These are phyloP conservation scores for Calendula officinalis DNA, from an alignment of 129 eudicot species.

Conservation along the genomic window DNA sequence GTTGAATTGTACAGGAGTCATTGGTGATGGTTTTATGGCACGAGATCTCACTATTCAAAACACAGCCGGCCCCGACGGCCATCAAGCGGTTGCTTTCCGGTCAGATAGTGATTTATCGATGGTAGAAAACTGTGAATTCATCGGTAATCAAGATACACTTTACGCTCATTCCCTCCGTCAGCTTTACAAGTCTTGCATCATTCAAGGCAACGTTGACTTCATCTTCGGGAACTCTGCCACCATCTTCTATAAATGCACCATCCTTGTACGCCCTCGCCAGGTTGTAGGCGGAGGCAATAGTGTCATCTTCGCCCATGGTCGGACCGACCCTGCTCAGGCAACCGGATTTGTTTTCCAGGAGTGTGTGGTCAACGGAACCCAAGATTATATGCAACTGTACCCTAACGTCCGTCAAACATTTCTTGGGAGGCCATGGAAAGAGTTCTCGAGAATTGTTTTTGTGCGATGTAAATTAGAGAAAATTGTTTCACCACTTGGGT, in stretches of 20 bases:
- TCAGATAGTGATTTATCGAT: slow-evolving; percentile 51
- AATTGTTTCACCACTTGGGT: slow-evolving; percentile 40
- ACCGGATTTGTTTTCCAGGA: slow-evolving; percentile 46
- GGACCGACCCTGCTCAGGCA: slow-evolving; percentile 46
- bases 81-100: slow-evolving; percentile 62
- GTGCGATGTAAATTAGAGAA: slow-evolving; percentile 38
- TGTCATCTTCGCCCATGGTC: slow-evolving; percentile 46
- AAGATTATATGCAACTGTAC: slow-evolving; percentile 40
- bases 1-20: slow-evolving; percentile 35
- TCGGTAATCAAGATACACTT: slow-evolving; percentile 61
- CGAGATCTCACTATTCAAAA: slow-evolving; percentile 47
- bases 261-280: slow-evolving; percentile 44
- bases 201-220: slow-evolving; percentile 55
- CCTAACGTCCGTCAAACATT: slow-evolving; percentile 27
- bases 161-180: slow-evolving; percentile 52
- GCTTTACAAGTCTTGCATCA: slow-evolving; percentile 47
- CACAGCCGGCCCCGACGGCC: slow-evolving; percentile 53
- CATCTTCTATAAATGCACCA: slow-evolving; percentile 42
- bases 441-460: slow-evolving; percentile 44
- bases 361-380: slow-evolving; percentile 42
- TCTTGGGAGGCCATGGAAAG: slow-evolving; percentile 63
- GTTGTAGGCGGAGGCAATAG: slow-evolving; percentile 39
- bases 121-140: slow-evolving; percentile 44
- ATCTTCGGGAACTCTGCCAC: slow-evolving; percentile 53
- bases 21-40: slow-evolving; percentile 65